Conservation (phyloP, 2,329 filamentous ascomycete genomes). For the Myriosclerotinia curreyana region DNA sequence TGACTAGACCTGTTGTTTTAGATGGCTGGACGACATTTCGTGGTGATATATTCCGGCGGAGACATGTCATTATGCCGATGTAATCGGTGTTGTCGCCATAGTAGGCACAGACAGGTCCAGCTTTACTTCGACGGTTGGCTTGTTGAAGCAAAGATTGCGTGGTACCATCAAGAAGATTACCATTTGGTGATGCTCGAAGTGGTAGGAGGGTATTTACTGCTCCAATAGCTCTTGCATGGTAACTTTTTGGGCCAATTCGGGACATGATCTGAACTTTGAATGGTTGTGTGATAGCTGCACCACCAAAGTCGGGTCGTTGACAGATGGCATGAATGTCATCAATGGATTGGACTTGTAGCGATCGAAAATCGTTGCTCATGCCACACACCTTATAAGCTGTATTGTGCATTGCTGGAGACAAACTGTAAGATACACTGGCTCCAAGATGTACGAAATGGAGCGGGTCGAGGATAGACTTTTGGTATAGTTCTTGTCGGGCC, state of each 20-base stretch:
- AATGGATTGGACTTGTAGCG: slow-evolving; percentile 60
- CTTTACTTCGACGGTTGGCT: slow-evolving; percentile 56
- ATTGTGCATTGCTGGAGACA: slow-evolving; percentile 77
- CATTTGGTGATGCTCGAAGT: slow-evolving; percentile 47
- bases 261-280: slow-evolving; percentile 71
- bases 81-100: slow-evolving; percentile 82
- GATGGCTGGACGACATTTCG: slow-evolving; percentile 60
- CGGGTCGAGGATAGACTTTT: slow-evolving; percentile 63
- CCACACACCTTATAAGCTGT: slow-evolving; percentile 64
- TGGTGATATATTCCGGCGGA: slow-evolving; percentile 69
- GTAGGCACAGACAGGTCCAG: slow-evolving; percentile 64
- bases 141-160: slow-evolving; percentile 39
- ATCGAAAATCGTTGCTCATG: slow-evolving; percentile 65
- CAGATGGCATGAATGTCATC: slow-evolving; percentile 62
- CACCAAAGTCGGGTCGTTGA: slow-evolving; percentile 65
- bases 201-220: slow-evolving; percentile 75
- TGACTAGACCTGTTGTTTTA: slow-evolving; percentile 50
- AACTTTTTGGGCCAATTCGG: slow-evolving; percentile 63
- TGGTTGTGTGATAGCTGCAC: slow-evolving; percentile 67
- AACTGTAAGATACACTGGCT: slow-evolving; percentile 66
- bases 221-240: slow-evolving; percentile 70
- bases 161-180: slow-evolving; percentile 50
- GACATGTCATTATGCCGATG: slow-evolving; percentile 73
- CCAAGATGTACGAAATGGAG: slow-evolving; percentile 74
- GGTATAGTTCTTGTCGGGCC: slow-evolving; percentile 62